Evolutionary conservation across 2,329 filamentous ascomycete genomes (phyloP).

Genomic region (Sporothrix sp.): DNA sequence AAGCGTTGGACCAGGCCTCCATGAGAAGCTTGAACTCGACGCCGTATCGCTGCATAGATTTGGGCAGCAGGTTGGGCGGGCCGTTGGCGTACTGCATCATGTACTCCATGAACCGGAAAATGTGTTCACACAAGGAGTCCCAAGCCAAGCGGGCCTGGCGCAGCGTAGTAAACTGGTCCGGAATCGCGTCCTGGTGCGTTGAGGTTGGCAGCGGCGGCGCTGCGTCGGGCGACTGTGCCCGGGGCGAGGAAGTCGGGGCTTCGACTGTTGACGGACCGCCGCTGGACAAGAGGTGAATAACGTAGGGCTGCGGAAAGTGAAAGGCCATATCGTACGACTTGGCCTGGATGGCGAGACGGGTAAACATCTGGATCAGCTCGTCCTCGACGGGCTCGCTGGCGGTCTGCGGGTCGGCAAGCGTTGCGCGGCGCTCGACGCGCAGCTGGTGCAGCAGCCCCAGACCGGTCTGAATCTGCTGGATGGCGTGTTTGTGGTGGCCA

Average conservation of each 20-base stretch:
- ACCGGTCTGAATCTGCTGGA: constrained; percentile 51
- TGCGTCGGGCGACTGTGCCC: too few relatives aligned
- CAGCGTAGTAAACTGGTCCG: constrained; percentile 38
- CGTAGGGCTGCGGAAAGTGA: constrained; percentile 53
- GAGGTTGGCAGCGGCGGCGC: constrained; percentile 29
- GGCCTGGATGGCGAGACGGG: constrained; percentile 52
- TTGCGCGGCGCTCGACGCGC: constrained; percentile 34
- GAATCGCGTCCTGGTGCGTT: constrained; percentile 30
- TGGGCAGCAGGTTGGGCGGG: constrained; percentile 44
- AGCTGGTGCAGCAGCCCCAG: constrained; percentile 45
- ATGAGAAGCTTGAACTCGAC: constrained; percentile 40
- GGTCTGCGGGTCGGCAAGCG: constrained; percentile 16
- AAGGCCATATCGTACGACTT: constrained; percentile 62
- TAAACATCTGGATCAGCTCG: constrained; percentile 54
- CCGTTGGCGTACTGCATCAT: constrained; percentile 39
- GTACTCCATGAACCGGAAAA: constrained; percentile 49
- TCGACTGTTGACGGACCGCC: background rate
- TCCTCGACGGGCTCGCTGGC: constrained; percentile 39
- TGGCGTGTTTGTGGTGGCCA: constrained; percentile 52
- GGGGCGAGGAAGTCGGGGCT: too few relatives aligned
- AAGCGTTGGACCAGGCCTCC: constrained; percentile 45
- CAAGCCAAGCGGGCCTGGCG: constrained; percentile 47
- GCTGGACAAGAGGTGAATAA: constrained; percentile 40
- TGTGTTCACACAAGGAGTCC: constrained; percentile 46
- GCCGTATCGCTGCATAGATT: constrained; percentile 38